Evolutionary conservation across 148 eudicot genomes (phyloP).

Genomic region (Rhododendron griersonianum): DNA sequence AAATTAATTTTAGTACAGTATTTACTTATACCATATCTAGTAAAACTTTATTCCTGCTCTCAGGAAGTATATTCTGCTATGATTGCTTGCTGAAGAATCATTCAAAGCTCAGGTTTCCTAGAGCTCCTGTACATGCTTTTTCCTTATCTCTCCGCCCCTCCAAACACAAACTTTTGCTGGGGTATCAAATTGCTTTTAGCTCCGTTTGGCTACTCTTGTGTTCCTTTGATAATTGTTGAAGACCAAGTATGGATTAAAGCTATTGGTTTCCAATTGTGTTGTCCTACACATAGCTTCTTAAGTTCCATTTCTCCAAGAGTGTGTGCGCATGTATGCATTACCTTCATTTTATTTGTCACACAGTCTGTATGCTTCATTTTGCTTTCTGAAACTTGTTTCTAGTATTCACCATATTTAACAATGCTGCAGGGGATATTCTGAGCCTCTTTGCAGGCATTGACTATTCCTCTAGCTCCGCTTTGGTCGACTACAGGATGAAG

Average conservation of each 20-base stretch:
- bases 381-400: neutral
- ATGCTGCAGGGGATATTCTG: conserved; percentile 47
- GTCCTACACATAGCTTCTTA: neutral
- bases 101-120: neutral
- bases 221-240: neutral
- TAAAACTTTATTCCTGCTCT: too few species aligned
- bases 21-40: too few species aligned
- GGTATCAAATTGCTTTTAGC: neutral
- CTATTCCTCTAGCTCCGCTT: conserved; percentile 35
- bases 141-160: neutral
- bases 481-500: conserved; percentile 77
- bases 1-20: too few species aligned
- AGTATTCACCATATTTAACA: conserved; percentile 14
- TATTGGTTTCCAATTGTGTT: neutral
- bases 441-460: conserved; percentile 60
- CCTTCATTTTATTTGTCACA: neutral
- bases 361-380: neutral
- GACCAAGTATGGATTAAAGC: neutral
- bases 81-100: neutral
- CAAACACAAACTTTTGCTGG: neutral
- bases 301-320: neutral
- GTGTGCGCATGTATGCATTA: neutral
- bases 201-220: neutral
- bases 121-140: neutral
- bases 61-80: neutral